These are phyloP conservation scores for Cenococcum geophilum DNA, from an alignment of 495 filamentous ascomycete genomes.

Conservation along the genomic window DNA sequence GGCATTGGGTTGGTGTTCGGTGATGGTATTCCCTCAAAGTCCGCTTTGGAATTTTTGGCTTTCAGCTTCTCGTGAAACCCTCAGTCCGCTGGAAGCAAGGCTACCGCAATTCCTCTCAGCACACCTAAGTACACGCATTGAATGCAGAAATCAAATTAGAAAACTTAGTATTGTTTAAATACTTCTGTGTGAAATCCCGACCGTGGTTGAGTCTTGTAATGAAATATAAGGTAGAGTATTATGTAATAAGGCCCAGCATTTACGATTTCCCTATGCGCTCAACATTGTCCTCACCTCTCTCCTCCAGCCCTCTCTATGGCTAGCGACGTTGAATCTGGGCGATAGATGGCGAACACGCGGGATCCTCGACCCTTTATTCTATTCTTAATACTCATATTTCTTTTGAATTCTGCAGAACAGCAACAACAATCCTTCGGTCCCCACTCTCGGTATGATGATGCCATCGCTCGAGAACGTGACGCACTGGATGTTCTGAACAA, in stretches of 20 bases:
- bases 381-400: conserved; percentile 38
- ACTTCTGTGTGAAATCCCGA: no score
- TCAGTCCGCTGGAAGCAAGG: background rate
- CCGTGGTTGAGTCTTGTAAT: no score
- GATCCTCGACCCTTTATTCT: conserved; percentile 36
- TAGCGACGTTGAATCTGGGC: background rate
- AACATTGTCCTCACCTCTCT: background rate
- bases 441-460: conserved; percentile 25
- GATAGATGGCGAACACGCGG: conserved; percentile 31
- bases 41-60: background rate
- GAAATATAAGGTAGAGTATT: no score
- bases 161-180: no score
- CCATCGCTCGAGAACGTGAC: conserved; percentile 44
- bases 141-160: background rate
- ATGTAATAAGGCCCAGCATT: no score
- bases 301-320: background rate
- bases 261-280: no score
- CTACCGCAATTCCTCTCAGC: background rate
- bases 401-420: conserved; percentile 36
- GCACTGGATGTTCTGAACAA: conserved; percentile 62
- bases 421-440: conserved; percentile 41
- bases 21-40: background rate
- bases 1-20: background rate
- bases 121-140: background rate
- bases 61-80: background rate